Conservation (phyloP, 2,329 filamentous ascomycete genomes). For the Monosporascus sp. region DNA sequence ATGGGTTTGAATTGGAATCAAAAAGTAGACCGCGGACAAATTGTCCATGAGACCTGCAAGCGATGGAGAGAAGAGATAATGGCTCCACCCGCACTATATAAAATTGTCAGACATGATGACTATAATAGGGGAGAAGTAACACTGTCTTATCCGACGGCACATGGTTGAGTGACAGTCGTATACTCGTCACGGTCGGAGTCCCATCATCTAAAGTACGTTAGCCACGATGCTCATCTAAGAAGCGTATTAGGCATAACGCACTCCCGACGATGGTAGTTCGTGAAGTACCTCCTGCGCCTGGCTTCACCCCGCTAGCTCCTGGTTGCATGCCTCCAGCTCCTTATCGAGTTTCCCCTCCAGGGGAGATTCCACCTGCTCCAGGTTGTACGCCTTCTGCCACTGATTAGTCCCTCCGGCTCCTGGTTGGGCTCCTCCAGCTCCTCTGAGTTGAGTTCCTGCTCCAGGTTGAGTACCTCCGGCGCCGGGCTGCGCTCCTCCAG, state of each 20-base stretch:
- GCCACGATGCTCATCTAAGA: background rate
- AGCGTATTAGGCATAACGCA: conserved; percentile 5
- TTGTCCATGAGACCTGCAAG: too few relatives aligned
- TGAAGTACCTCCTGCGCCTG: conserved; percentile 1
- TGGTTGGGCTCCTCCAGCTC: background rate
- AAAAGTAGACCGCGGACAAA: too few relatives aligned
- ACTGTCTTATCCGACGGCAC: background rate
- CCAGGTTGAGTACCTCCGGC: too few relatives aligned
- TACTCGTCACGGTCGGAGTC: background rate
- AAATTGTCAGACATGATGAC: background rate
- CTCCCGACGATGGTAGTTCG: conserved; percentile 7
- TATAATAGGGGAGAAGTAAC: background rate
- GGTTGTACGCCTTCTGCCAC: background rate
- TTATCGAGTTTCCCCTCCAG: background rate
- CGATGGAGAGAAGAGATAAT: conserved; percentile 6
- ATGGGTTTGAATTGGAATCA: background rate
- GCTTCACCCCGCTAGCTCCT: background rate
- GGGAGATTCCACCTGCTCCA: background rate
- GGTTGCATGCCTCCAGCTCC: background rate
- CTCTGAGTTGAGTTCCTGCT: background rate
- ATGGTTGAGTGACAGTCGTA: conserved; percentile 1
- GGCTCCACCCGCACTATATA: conserved; percentile 8
- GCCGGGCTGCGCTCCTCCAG: too few relatives aligned
- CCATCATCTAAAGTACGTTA: conserved; percentile 1
- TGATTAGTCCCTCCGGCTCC: background rate